Percentiles rank a stretch among this genome's conserved stretches.
These are phyloP conservation scores for Cucurbita pepo DNA, from an alignment of 306 rosid genomes.

Conservation along the genomic window DNA sequence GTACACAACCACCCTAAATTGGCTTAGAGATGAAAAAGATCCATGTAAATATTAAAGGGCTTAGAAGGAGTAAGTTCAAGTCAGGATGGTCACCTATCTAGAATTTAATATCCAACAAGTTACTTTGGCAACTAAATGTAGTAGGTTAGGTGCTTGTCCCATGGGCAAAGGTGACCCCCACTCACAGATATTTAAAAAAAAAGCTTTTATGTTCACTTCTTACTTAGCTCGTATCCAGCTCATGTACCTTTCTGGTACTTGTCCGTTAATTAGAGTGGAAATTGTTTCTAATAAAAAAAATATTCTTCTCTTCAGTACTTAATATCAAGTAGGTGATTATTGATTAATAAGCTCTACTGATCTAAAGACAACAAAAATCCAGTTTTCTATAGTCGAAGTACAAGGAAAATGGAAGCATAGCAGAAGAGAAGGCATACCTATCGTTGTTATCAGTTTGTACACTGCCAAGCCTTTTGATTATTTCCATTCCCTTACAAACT, in stretches of 20 bases:
- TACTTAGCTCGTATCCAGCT: no score
- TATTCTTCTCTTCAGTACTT: neutral
- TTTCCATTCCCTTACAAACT: conserved; percentile 80
- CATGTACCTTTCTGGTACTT: neutral
- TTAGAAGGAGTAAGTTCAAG: no score
- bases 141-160: no score
- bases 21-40: no score
- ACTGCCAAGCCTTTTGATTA: conserved; percentile 89
- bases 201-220: no score
- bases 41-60: no score
- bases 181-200: no score
- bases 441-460: conserved; percentile 92
- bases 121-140: no score
- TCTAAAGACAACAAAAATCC: neutral
- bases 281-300: neutral
- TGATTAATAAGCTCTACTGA: neutral
- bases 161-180: no score
- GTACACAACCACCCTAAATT: no score
- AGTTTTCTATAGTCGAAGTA: neutral
- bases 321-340: neutral
- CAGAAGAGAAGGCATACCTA: conserved; percentile 36
- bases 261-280: neutral
- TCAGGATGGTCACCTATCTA: no score
- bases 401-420: neutral
- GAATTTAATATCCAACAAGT: no score